Evolutionary conservation across 108 stramenopile species (phyloP).

Genomic region (Thalassiosira profunda): DNA sequence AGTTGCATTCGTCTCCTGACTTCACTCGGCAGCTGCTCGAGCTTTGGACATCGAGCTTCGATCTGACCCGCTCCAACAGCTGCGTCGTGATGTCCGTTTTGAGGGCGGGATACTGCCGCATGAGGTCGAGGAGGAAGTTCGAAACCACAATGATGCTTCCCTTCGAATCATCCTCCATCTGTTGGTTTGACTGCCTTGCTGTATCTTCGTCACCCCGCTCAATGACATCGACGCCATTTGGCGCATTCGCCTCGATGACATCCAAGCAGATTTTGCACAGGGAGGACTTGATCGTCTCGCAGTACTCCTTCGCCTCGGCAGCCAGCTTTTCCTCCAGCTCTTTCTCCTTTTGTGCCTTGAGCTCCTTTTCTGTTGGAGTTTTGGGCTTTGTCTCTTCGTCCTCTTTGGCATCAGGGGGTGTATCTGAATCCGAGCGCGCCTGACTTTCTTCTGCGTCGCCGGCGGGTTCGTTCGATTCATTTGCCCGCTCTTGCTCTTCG

Average conservation of each 20-base stretch:
- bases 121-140: slow-evolving; percentile 74
- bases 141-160: slow-evolving; percentile 73
- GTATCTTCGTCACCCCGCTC: slow-evolving; percentile 4
- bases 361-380: slow-evolving; percentile 16
- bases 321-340: slow-evolving; percentile 44
- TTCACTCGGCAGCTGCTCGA: slow-evolving; percentile 43
- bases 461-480: too few species aligned
- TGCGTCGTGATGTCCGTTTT: slow-evolving; percentile 39
- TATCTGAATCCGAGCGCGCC: too few species aligned
- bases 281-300: slow-evolving; percentile 32
- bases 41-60: slow-evolving; percentile 34
- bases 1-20: slow-evolving; percentile 33
- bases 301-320: slow-evolving; percentile 30
- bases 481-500: background rate
- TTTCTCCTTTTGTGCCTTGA: slow-evolving; percentile 32
- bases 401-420: slow-evolving; percentile 5
- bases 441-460: too few species aligned
- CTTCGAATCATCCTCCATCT: slow-evolving; percentile 58
- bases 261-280: slow-evolving; percentile 20
- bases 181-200: slow-evolving; percentile 10
- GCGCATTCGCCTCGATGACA: slow-evolving; percentile 36
- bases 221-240: too few species aligned
- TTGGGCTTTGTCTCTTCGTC: slow-evolving; percentile 24
- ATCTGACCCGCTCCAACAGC: slow-evolving; percentile 50
- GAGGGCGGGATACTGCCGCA: slow-evolving; percentile 56